Evolutionary conservation across 495 filamentous ascomycete genomes (phyloP), one percentile per base, ranked within the genome.

Genomic region (Neurospora discreta): DNA sequence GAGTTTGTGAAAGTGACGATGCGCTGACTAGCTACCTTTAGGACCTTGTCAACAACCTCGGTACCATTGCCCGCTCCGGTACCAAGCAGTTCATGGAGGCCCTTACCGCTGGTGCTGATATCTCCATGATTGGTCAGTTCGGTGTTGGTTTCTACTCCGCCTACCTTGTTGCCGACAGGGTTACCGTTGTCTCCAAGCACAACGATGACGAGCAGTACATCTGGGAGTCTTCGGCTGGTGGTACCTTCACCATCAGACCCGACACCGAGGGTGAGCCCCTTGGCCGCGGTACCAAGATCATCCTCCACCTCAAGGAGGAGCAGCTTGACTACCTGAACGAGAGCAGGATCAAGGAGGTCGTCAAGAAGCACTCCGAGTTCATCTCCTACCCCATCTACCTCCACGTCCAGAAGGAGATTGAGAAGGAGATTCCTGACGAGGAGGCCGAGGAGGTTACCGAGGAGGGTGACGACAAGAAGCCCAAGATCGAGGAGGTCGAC

Each of bases 331-430:
- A 97, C 89, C 90, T 98, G 78, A 95, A 98, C 84, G 95, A 98
- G 90, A 89, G 89, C 87, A 94, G 95, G 88, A 93, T 99, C 88
- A 99, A 99, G 92, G 95, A 99, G 89, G 94, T 99, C 75, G 93
- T 99, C 85, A 98, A 98, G 93, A 99, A 99, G 92, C 95, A 99
- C 91, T 98, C 95, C 83, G 95, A 99, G 88, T 99, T 99, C 91
- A 99, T 99, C 89, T 98, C 96, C 70, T 99, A 99, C 90, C 95
- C 95, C 77, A 99, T 99, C 89, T 99, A 97, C 89, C 95, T 99
- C 73, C 95, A 99, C 84, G 93, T 98, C 80, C 84, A 91, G 81
- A 99, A 99, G 89, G 96, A 98, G 91, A 95, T 90, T 78, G 95
- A 99, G 93, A 97, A 87, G 79, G 95, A 99, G 86, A 93, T 98